phyloP scores from a whole-genome alignment of 2,329 filamentous ascomycete genomes.

The Aureobasidium sp. region DNA sequence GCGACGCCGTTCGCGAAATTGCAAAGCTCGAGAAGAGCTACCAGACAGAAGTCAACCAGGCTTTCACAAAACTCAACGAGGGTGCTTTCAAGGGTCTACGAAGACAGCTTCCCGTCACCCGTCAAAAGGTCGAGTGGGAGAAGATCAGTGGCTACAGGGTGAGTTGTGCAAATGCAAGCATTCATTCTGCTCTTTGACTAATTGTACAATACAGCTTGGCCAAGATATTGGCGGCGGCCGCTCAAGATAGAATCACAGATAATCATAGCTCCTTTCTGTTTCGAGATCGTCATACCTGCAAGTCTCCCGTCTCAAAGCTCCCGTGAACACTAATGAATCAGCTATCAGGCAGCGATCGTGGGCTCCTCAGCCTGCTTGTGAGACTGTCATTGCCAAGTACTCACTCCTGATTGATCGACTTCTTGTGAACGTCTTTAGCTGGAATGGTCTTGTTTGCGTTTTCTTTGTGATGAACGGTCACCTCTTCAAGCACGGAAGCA shows the following conservation, averaged over 20 bases:
- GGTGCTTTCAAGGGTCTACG: constrained; percentile 90
- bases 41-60: constrained; percentile 89
- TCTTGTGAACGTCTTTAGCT: too few relatives aligned
- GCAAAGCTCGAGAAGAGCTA: constrained; percentile 79
- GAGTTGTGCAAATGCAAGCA: too few relatives aligned
- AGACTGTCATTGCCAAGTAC: too few relatives aligned
- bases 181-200: too few relatives aligned
- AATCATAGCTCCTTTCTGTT: background rate
- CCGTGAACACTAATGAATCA: too few relatives aligned
- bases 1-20: constrained; percentile 70
- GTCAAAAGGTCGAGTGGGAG: constrained; percentile 99
- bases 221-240: constrained; percentile 47
- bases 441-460: too few relatives aligned
- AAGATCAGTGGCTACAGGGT: constrained; percentile 90
- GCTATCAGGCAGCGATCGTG: too few relatives aligned
- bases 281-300: background rate
- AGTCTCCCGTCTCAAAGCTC: too few relatives aligned
- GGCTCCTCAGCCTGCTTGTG: too few relatives aligned
- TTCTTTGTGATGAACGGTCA: too few relatives aligned
- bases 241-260: constrained; percentile 26
- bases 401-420: too few relatives aligned
- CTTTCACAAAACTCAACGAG: constrained; percentile 82
- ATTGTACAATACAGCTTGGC: constrained; percentile 34
- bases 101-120: constrained; percentile 87
- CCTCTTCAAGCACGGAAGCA: too few relatives aligned